A percentile compares a stretch with the other conserved stretches of the same genome.
phyloP scores from a whole-genome alignment of 306 rosid species.

The Trifolium subterraneum region DNA sequence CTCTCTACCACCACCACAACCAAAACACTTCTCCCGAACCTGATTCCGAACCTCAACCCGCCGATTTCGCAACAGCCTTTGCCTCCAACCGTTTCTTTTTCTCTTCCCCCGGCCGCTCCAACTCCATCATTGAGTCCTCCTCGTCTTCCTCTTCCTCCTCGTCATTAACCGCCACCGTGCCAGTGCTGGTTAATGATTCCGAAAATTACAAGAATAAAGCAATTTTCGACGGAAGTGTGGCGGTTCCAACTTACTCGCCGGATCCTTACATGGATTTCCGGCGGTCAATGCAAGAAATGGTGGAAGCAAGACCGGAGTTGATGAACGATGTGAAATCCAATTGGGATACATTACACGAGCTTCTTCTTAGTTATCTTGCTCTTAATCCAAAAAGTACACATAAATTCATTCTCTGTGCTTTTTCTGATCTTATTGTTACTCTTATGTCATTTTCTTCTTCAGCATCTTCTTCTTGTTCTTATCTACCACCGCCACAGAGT shows the following conservation, averaged over 20 bases:
- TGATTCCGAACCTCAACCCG: constrained; percentile 12
- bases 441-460: constrained; percentile 44
- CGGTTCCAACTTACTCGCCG: constrained; percentile 75
- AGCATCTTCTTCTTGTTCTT: neutral
- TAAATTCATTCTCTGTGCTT: constrained; percentile 76
- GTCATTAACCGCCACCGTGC: neutral
- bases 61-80: constrained; percentile 69
- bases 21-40: neutral
- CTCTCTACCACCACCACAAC: constrained; percentile 52
- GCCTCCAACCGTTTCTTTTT: constrained; percentile 96
- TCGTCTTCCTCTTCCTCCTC: constrained; percentile 32
- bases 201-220: neutral
- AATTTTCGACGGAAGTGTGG: constrained; percentile 59
- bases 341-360: constrained; percentile 83
- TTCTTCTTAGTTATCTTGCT: constrained; percentile 81
- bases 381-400: constrained; percentile 80
- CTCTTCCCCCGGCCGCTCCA: constrained; percentile 92
- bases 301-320: constrained; percentile 77
- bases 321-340: constrained; percentile 54
- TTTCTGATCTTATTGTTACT: constrained; percentile 71
- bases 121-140: constrained; percentile 78
- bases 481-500: constrained; percentile 20
- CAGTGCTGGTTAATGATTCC: neutral
- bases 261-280: constrained; percentile 92
- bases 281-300: constrained; percentile 95